Evolutionary conservation across 257 asterid species (phyloP).

Genomic region (Solanum bulbocastanum): DNA sequence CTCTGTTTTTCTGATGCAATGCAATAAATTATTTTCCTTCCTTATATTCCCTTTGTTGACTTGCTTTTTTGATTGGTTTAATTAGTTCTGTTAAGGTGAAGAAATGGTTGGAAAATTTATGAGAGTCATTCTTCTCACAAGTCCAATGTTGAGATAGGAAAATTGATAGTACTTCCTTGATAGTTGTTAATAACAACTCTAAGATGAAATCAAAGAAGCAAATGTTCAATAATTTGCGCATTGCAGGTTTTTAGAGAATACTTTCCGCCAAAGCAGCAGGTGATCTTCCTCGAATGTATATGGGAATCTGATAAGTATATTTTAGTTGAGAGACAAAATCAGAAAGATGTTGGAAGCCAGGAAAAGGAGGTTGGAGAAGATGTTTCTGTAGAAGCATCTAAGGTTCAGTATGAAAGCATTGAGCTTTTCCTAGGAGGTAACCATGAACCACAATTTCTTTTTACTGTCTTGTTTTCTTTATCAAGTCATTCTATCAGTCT

Average conservation of each 20-base stretch:
- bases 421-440: slow-evolving; percentile 80
- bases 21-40: neutral
- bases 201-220: neutral
- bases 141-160: neutral
- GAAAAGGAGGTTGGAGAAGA: slow-evolving; percentile 22
- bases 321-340: slow-evolving; percentile 38
- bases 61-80: neutral
- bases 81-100: neutral
- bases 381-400: slow-evolving; percentile 14
- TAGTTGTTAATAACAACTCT: neutral
- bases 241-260: slow-evolving; percentile 73
- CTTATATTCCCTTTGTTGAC: neutral
- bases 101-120: neutral
- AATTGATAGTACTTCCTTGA: neutral
- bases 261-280: slow-evolving; percentile 57
- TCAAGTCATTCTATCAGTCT: neutral
- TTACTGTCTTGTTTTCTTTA: neutral
- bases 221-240: neutral
- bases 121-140: neutral
- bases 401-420: slow-evolving; percentile 49
- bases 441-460: neutral
- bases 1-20: neutral
- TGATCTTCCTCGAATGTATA: slow-evolving; percentile 41
- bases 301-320: slow-evolving; percentile 68
- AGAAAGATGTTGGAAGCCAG: slow-evolving; percentile 28